Base-by-base conservation (phyloP, 345 rosid genomes). In the Stellera chamaejasme region DNA sequence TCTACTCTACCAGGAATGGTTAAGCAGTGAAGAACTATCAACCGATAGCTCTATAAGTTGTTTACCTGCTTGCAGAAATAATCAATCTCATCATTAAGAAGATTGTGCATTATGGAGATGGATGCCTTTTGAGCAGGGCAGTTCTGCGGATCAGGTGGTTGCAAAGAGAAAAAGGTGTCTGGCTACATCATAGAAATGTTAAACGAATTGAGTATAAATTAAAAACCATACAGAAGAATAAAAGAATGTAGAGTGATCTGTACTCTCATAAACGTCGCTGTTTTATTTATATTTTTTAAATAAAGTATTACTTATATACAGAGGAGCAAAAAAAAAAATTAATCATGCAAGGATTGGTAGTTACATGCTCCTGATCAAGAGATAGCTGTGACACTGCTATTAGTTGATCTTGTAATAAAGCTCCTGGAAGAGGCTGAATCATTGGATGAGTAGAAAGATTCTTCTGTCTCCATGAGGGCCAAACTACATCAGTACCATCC, bases 311-410 rank as follows among this genome's bases (percentile, higher is more conserved):
- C 23, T 32, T 32, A 32, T 32, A 5, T 32, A 32, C 7, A 32
- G 39, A 3, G 39, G 9, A 32, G 39, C 5, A 32, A 32, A 32
- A 32, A 8, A 32, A 8, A 32, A 32, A 32, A 2, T 5, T 32
- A 32, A 32, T 32, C 39, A 68, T 13, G 25, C 13, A 25, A 52
- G 58, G 64, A 62, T 60, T 54, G 57, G 48, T 11, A 70, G 88
- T 79, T 74, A 88, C 98, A 70, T 85, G 96, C 61, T 92, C 96
- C 72, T 92, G 92, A 67, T 92, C 98, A 66, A 88, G 87, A 66
- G 88, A 79, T 68, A 88, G 83, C 68, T 92, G 95, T 26, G 96
- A 79, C 52, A 88, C 82, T 48, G 95, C 98, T 67, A 92, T 85
- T 67, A 85, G 77, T 67, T 63, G 95, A 70, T 92, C 98, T 61